These are phyloP conservation scores for Helianthus tuberosus DNA, from an alignment of 129 eudicot species.

Conservation along the genomic window DNA sequence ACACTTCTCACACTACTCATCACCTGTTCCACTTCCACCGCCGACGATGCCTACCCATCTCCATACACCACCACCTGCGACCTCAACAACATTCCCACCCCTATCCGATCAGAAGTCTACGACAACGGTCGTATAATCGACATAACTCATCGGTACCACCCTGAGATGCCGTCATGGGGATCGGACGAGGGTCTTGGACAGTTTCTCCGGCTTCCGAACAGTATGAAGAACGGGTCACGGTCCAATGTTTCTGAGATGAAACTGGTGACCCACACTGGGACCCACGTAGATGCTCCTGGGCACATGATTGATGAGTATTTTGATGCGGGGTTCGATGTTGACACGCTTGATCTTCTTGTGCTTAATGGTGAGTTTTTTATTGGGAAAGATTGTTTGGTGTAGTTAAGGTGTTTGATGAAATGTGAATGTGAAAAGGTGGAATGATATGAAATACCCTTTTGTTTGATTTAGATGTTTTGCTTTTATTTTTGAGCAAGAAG, in stretches of 20 bases:
- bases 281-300: constrained; percentile 58
- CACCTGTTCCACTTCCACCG: not conserved
- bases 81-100: constrained; percentile 21
- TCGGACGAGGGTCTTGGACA: constrained; percentile 49
- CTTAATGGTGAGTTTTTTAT: constrained; percentile 43
- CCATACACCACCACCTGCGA: constrained; percentile 20
- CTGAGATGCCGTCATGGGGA: constrained; percentile 55
- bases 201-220: constrained; percentile 36
- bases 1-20: constrained; percentile 7
- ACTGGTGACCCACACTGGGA: constrained; percentile 49
- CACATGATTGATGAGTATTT: constrained; percentile 53
- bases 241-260: constrained; percentile 52
- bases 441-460: no score
- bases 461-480: no score
- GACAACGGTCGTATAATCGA: constrained; percentile 46
- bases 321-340: constrained; percentile 58
- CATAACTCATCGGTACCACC: constrained; percentile 42
- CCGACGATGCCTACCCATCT: constrained; percentile 35
- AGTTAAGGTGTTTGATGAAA: constrained; percentile 18
- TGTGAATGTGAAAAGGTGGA: not conserved
- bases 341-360: constrained; percentile 52
- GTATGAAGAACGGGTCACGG: constrained; percentile 48
- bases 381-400: not conserved
- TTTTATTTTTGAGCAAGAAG: no score
- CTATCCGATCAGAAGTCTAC: constrained; percentile 42